These are phyloP conservation scores for Coemansia sp. DNA, from an alignment of 192 early-diverging fungal genomes.

Conservation along the genomic window DNA sequence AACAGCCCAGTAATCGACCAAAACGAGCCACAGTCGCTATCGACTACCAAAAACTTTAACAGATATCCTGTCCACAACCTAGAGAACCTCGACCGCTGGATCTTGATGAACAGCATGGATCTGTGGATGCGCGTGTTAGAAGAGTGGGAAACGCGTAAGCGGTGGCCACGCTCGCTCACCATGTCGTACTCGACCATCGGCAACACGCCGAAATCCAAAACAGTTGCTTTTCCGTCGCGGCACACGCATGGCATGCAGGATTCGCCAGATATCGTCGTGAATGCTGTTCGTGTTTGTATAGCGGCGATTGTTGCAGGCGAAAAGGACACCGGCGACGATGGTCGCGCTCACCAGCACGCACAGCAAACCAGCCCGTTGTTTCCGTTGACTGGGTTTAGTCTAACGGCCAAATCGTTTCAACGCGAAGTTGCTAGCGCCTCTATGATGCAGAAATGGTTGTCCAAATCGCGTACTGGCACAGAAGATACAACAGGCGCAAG, in stretches of 20 bases:
- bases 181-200: slow-evolving; percentile 25
- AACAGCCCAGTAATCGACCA: slow-evolving; percentile 38
- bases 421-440: slow-evolving; percentile 36
- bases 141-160: slow-evolving; percentile 43
- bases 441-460: slow-evolving; percentile 47
- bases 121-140: slow-evolving; percentile 50
- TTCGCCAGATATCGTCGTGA: slow-evolving; percentile 30
- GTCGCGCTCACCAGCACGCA: not conserved
- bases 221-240: slow-evolving; percentile 35
- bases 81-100: slow-evolving; percentile 38
- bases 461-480: slow-evolving; percentile 3
- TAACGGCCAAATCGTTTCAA: slow-evolving; percentile 40
- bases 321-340: not conserved
- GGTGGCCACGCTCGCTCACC: slow-evolving; percentile 45
- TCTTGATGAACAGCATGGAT: slow-evolving; percentile 44
- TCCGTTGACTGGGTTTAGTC: slow-evolving; percentile 29
- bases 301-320: slow-evolving; percentile 12
- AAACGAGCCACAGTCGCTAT: slow-evolving; percentile 34
- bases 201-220: slow-evolving; percentile 15
- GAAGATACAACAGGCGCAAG: not conserved
- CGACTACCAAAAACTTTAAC: slow-evolving; percentile 40
- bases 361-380: slow-evolving; percentile 12
- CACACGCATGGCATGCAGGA: slow-evolving; percentile 9
- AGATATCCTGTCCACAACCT: slow-evolving; percentile 21
- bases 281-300: slow-evolving; percentile 27